Evolutionary conservation across 2,329 filamentous ascomycete genomes (phyloP).

Genomic region (Trichoderma sp.): DNA sequence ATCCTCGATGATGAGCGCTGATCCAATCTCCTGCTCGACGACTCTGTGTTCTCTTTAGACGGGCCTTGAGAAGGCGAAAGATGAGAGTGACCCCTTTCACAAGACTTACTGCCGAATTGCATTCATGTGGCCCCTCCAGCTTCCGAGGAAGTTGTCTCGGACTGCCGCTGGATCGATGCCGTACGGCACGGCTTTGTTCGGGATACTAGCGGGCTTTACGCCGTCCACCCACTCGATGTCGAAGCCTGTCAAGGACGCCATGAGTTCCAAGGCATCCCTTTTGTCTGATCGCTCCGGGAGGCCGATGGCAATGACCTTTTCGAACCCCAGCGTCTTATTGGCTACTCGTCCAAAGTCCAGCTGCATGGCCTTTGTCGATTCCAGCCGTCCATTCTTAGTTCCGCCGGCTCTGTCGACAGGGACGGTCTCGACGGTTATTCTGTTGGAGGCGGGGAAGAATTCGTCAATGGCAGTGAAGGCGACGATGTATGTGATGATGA

Average conservation of each 20-base stretch:
- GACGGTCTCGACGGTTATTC: background rate
- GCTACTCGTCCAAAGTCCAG: background rate
- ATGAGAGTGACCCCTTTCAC: background rate
- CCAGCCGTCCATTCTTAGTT: background rate
- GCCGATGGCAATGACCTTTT: conserved; percentile 55
- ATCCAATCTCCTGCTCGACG: conserved; percentile 39
- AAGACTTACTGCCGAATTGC: conserved; percentile 37
- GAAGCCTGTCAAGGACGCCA: conserved; percentile 50
- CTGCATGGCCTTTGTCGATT: background rate
- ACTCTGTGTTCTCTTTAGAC: conserved; percentile 33
- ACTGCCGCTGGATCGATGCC: conserved; percentile 36
- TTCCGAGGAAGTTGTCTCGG: conserved; percentile 44
- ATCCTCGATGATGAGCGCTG: conserved; percentile 49
- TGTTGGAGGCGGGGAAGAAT: background rate
- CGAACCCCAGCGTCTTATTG: conserved; percentile 40
- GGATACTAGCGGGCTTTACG: conserved; percentile 43
- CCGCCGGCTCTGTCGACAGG: background rate
- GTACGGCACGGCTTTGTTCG: conserved; percentile 43
- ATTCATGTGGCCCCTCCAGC: conserved; percentile 48
- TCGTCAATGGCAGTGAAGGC: background rate
- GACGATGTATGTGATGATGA: background rate
- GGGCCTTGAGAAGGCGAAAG: background rate
- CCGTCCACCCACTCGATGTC: conserved; percentile 52
- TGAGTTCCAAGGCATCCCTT: conserved; percentile 51
- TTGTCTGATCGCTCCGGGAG: conserved; percentile 53